A percentile compares a stretch with the other conserved stretches of the same genome.
Conservation (phyloP, 2,329 filamentous ascomycete genomes). For the Diaporthe sp. region DNA sequence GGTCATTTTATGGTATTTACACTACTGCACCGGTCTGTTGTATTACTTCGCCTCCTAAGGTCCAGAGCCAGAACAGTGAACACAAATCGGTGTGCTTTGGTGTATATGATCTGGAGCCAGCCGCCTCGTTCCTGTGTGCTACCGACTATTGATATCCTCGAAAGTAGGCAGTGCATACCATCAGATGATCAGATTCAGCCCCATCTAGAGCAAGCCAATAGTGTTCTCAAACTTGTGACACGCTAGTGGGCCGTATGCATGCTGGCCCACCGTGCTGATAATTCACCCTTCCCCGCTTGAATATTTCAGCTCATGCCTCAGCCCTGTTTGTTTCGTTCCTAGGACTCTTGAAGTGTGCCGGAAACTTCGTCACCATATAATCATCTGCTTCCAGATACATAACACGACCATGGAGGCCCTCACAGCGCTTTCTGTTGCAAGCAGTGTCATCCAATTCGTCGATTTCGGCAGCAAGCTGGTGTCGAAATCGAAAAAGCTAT, state of each 20-base stretch:
- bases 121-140: no score
- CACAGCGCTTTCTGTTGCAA: neutral
- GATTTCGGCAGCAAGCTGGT: neutral
- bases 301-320: no score
- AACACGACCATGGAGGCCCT: neutral
- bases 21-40: no score
- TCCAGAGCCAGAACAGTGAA: no score
- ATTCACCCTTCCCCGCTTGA: no score
- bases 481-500: neutral
- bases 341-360: neutral
- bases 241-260: neutral
- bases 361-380: neutral
- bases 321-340: neutral
- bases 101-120: no score
- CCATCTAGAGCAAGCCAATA: neutral
- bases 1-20: no score
- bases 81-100: no score
- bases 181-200: neutral
- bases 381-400: neutral
- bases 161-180: no score
- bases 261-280: no score
- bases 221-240: neutral
- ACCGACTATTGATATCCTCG: no score
- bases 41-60: no score
- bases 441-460: neutral